These are phyloP conservation scores for Niveomyces coronatus DNA, from an alignment of 2,329 filamentous ascomycete species.

Conservation along the genomic window DNA sequence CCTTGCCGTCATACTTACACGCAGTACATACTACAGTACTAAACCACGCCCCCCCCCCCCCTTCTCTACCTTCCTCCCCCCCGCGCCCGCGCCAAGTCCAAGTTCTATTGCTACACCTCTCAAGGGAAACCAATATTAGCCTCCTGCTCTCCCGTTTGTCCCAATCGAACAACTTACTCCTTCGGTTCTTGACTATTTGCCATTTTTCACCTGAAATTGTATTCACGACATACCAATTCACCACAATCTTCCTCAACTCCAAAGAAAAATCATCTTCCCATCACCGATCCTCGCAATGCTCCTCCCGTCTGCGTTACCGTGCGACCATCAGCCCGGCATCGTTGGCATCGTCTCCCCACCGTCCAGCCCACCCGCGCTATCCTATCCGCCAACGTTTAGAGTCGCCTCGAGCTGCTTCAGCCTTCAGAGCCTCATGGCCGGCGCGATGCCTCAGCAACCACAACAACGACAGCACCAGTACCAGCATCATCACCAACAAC, in stretches of 20 bases:
- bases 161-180: no score
- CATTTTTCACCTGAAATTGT: no score
- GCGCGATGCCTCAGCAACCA: slow-evolving; percentile 16
- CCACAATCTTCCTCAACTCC: background rate
- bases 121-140: no score
- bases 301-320: slow-evolving; percentile 47
- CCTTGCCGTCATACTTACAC: no score
- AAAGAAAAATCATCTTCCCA: background rate
- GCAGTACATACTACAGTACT: no score
- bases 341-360: slow-evolving; percentile 50
- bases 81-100: no score
- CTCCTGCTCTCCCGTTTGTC: no score
- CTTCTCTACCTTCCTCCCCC: no score
- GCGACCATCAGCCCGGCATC: slow-evolving; percentile 44
- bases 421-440: slow-evolving; percentile 46
- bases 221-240: background rate
- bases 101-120: no score
- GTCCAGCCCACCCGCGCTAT: slow-evolving; percentile 40
- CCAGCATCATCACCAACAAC: background rate
- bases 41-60: no score
- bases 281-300: slow-evolving; percentile 45
- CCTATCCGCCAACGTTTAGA: slow-evolving; percentile 38
- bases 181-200: background rate
- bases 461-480: background rate
- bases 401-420: slow-evolving; percentile 51